Base-by-base conservation (phyloP, 768 basidiomycete genomes). In the Panellus pusillus region DNA sequence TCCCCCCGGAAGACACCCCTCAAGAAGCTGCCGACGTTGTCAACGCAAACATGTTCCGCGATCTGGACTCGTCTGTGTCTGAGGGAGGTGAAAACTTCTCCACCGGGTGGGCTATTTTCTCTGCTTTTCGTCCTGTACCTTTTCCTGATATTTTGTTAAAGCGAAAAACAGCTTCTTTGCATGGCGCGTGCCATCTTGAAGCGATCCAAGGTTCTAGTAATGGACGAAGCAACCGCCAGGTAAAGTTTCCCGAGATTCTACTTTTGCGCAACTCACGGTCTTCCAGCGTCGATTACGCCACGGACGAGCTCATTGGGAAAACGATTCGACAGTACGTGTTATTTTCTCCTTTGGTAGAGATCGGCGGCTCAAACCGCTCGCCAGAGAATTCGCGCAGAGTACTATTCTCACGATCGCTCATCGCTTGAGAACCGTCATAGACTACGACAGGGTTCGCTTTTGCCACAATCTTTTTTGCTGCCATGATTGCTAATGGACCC, bases 61-160 rank as follows among this genome's bases (percentile, higher is more conserved):
- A 86, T 62, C 72, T 91, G 6, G 88, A 92, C 56, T 87, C 84
- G 0, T 60, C 77, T 8, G 87, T 91, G 3, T 86, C 86, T 1
- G 91, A 94, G 71, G 89, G 88, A 1, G 91, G 90, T 15, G 93
- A 95, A 17, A 95, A 93, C 72, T 93, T 94, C 66, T 91, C 89
- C 0, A 87, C 89, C 7, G 89, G 89, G 87, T 88, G 52, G 42
- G 77, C 65, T 2, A 44, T 11, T 27, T 47, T 39, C 24, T 9
- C 20, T 19, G 13, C 47, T 13, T 44, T 35, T 42, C 28, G 40
- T n/a, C n/a, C 27, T 45, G 18, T 39, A 40, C 44, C 19, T 15
- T 47, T 7, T 24, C 11, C 48, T 27, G 37, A 64, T 32, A 44
- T 47, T 28, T 36, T 32, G 28, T 13, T 45, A 11, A 40, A 84